Evolutionary conservation across 495 filamentous ascomycete species (phyloP), one percentile per base, ranked within the genome.

Genomic region (Aspergillus nidulans): DNA sequence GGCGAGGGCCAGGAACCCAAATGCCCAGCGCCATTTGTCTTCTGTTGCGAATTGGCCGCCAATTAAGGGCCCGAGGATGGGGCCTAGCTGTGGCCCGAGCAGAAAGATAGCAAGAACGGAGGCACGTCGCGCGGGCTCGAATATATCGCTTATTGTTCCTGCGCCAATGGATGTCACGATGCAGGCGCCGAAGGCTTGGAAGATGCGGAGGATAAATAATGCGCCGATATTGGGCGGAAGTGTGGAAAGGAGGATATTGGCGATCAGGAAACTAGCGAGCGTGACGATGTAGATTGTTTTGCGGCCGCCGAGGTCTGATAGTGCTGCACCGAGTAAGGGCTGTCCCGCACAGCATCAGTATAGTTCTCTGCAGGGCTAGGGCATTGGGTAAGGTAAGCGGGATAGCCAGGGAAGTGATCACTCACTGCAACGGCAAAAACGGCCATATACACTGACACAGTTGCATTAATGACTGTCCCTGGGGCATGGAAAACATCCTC

Each of bases 1-100:
- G 7, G 54, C 49, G 51, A 42, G 58, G 63, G 63, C 62, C 9
- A 70, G 54, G 45, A 69, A 69, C n/a, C 64, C 66, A 56, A 70
- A 70, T 9, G 60, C 62, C 68, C 68, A 70, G 47, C 68, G 52
- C 68, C 68, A 70, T 13, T 28, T 32, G 20, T 52, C 19, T 0
- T 32, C n/a, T 4, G 60, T 56, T 6, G 67, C 57, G 36, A 70
- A 58, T 32, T 53, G 49, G 20, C 67, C 67, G n/a, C 67, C 67
- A n/a, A 70, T 26, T 4, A 70, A 32, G 18, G 67, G 66, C 4
- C 67, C 67, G 3, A 70, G 41, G 23, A 70, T 53, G 2, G 67
- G 67, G n/a, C 67, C 67, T n/a, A 56, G 55, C 52, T 70, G 66
- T 5, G 67, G 67, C 0, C 67, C 67, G 1, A 70, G 34, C 19